Evolutionary conservation across 306 rosid genomes (phyloP).

Genomic region (Medicago ruthenica): DNA sequence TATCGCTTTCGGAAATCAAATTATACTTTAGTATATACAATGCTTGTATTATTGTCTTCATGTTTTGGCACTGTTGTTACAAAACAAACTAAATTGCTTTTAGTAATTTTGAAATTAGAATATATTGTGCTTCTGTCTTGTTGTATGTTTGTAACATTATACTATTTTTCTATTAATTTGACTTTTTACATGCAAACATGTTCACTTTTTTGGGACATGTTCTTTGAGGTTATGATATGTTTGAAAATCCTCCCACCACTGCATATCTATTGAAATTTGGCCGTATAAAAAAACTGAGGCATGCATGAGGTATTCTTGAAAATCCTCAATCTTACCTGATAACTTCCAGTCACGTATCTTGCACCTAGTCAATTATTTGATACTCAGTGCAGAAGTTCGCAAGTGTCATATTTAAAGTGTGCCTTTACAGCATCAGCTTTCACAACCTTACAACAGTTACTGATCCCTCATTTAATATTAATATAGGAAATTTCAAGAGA

Average conservation of each 20-base stretch:
- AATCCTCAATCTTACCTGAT: slow-evolving; percentile 8
- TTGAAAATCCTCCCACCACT: neutral
- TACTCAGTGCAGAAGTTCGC: slow-evolving; percentile 14
- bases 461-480: slow-evolving; percentile 33
- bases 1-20: slow-evolving; percentile 2
- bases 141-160: slow-evolving; percentile 7
- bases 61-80: neutral
- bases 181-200: slow-evolving; percentile 6
- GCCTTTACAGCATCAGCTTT: neutral
- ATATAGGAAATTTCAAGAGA: slow-evolving; percentile 70
- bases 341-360: neutral
- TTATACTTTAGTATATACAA: neutral
- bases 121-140: slow-evolving; percentile 22
- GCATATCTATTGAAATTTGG: slow-evolving; percentile 21
- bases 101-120: neutral
- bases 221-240: slow-evolving; percentile 32
- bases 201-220: neutral
- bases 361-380: neutral
- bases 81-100: no score
- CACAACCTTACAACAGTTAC: slow-evolving; percentile 2
- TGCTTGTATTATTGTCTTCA: slow-evolving; percentile 10
- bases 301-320: neutral
- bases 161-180: slow-evolving; percentile 4
- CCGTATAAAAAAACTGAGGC: neutral
- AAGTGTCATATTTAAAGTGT: slow-evolving; percentile 8